Evolutionary conservation across 257 asterid genomes (phyloP).

Genomic region (Leptodermis oblonga): DNA sequence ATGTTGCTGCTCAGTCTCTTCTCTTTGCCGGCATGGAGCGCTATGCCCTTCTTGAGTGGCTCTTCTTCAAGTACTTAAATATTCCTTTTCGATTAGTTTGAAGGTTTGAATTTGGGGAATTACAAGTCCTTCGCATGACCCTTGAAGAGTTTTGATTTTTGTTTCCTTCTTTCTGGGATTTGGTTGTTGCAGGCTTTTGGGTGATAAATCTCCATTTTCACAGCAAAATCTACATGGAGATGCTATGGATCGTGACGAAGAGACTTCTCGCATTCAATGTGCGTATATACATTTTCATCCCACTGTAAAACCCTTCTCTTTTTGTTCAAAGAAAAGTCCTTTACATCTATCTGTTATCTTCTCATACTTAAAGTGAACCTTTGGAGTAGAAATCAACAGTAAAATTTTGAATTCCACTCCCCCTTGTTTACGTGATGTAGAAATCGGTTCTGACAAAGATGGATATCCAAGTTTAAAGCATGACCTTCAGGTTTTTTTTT

Average conservation of each 20-base stretch:
- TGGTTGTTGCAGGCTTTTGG: conserved; percentile 59
- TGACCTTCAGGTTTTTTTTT: no score
- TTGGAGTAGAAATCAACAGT: background rate
- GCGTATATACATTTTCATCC: background rate
- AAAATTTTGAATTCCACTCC: background rate
- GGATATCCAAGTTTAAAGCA: background rate
- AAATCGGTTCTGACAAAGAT: background rate
- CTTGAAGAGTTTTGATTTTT: background rate
- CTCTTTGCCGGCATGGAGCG: conserved; percentile 99
- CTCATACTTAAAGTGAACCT: background rate
- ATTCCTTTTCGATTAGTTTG: background rate
- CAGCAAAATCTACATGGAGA: conserved; percentile 96
- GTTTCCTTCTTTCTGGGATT: background rate
- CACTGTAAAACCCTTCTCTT: background rate
- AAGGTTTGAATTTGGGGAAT: background rate
- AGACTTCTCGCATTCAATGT: conserved; percentile 97
- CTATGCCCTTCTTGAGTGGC: conserved; percentile 97
- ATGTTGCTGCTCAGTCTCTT: conserved; percentile 92
- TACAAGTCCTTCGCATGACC: background rate
- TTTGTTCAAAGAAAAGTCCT: background rate
- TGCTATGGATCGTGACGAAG: conserved; percentile 90
- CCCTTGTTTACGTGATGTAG: background rate
- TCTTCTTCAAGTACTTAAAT: conserved; percentile 68
- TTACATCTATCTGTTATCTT: background rate
- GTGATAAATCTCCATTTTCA: conserved; percentile 92